Evolutionary conservation across 2,329 filamentous ascomycete species (phyloP).

Genomic region (Penicillium sp.): DNA sequence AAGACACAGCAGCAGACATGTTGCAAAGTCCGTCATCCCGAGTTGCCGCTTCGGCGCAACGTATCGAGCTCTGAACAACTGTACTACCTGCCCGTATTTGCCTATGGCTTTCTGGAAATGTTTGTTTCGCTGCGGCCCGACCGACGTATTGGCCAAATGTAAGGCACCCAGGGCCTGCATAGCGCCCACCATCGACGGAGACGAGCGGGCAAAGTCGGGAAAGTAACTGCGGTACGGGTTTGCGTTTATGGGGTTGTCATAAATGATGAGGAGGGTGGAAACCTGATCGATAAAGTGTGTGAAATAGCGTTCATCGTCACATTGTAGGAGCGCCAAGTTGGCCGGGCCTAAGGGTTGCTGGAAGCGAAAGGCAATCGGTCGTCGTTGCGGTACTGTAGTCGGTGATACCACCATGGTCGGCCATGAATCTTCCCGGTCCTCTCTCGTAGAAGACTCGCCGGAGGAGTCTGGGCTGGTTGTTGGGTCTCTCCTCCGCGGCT

Average conservation of each 20-base stretch:
- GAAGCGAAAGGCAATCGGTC: conserved; percentile 21
- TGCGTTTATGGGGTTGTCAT: conserved; percentile 35
- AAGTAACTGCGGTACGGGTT: conserved; percentile 37
- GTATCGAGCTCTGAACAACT: conserved; percentile 29
- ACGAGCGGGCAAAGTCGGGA: conserved; percentile 32
- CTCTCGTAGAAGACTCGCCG: conserved; percentile 10
- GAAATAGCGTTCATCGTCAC: conserved; percentile 32
- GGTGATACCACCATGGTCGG: conserved; percentile 28
- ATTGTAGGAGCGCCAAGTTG: conserved; percentile 22
- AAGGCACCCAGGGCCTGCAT: conserved; percentile 42
- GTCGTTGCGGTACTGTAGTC: conserved; percentile 9
- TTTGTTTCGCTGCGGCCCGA: conserved; percentile 27
- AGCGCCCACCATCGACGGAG: conserved; percentile 34
- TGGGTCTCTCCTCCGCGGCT: conserved; percentile 22
- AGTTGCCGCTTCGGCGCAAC: conserved; percentile 23
- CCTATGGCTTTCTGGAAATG: conserved; percentile 40
- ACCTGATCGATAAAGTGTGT: conserved; percentile 35
- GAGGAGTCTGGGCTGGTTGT: conserved; percentile 12
- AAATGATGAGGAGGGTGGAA: conserved; percentile 33
- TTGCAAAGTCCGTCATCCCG: conserved; percentile 32
- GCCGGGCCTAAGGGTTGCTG: conserved; percentile 23
- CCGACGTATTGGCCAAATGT: conserved; percentile 39
- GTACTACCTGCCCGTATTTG: conserved; percentile 38
- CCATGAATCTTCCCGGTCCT: conserved; percentile 8
- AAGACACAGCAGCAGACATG: conserved; percentile 32